Conservation (phyloP, 2,329 filamentous ascomycete species). For the Fusarium tanahbumbuense region DNA sequence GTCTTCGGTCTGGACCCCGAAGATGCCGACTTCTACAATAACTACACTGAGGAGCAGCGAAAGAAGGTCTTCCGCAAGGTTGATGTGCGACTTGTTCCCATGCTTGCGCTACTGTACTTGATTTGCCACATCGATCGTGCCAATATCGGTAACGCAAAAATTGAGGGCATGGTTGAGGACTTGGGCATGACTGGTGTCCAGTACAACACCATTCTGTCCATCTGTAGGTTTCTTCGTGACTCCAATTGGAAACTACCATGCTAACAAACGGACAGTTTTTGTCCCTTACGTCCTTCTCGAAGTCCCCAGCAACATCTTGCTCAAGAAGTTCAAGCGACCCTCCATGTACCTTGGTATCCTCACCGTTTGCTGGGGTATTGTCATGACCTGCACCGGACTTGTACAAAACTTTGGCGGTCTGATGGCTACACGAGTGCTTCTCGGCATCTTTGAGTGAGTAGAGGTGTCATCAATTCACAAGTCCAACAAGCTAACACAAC, state of each 20-base stretch:
- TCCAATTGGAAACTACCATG: fast-evolving
- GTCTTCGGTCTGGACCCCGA: constrained; percentile 39
- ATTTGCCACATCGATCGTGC: constrained; percentile 67
- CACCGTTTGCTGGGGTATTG: constrained; percentile 67
- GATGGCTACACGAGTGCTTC: constrained; percentile 71
- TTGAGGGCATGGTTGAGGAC: constrained; percentile 54
- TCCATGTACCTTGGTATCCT: constrained; percentile 41
- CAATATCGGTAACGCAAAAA: constrained; percentile 65
- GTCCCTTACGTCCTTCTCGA: constrained; percentile 42
- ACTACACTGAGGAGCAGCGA: constrained; percentile 36
- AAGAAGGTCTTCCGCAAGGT: constrained; percentile 47
- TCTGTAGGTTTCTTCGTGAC: constrained; percentile 71
- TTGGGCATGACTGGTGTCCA: constrained; percentile 64
- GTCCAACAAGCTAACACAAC: not conserved
- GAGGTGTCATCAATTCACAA: fast-evolving
- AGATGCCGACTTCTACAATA: constrained; percentile 43
- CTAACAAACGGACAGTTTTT: constrained; percentile 26
- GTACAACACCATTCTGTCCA: constrained; percentile 66
- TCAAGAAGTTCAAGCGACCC: constrained; percentile 43
- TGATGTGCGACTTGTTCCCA: constrained; percentile 52
- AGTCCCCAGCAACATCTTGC: constrained; percentile 45
- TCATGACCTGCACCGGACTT: constrained; percentile 73
- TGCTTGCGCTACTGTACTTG: constrained; percentile 68
- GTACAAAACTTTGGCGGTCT: constrained; percentile 68
- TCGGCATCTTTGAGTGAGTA: constrained; percentile 71